phyloP scores from a whole-genome alignment of 129 eudicot genomes.

The Flaveria ramosissima region DNA sequence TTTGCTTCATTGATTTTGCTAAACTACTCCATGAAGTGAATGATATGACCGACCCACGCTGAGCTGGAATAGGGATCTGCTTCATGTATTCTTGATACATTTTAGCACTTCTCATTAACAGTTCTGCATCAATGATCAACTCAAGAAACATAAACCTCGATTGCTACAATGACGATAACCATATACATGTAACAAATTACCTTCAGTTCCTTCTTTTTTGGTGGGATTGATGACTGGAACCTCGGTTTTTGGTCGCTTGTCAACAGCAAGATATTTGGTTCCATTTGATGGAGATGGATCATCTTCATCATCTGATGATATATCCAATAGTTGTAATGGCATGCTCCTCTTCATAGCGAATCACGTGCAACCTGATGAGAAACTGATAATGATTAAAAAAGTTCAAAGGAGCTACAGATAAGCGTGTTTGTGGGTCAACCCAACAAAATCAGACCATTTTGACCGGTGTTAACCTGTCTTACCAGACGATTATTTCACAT shows the following conservation, averaged over 20 bases:
- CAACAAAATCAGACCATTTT: background rate
- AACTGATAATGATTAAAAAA: background rate
- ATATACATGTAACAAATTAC: slow-evolving; percentile 30
- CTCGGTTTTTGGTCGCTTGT: slow-evolving; percentile 35
- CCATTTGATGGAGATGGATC: slow-evolving; percentile 56
- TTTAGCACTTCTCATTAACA: slow-evolving; percentile 48
- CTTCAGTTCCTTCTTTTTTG: slow-evolving; percentile 41
- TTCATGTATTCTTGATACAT: slow-evolving; percentile 80
- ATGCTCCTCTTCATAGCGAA: slow-evolving; percentile 46
- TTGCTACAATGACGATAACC: background rate
- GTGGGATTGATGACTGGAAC: slow-evolving; percentile 38
- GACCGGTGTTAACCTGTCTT: background rate
- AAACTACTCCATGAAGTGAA: slow-evolving; percentile 69
- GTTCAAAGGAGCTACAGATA: background rate
- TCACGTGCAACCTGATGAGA: slow-evolving; percentile 33
- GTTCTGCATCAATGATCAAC: slow-evolving; percentile 38
- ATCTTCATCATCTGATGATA: slow-evolving; percentile 55
- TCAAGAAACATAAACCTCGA: background rate
- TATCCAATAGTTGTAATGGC: slow-evolving; percentile 43
- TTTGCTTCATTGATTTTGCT: slow-evolving; percentile 54
- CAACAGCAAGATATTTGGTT: slow-evolving; percentile 24
- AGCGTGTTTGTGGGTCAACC: background rate
- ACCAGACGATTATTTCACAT: background rate
- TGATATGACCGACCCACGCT: slow-evolving; percentile 57
- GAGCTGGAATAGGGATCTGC: slow-evolving; percentile 58